Percentiles rank a stretch among this genome's conserved stretches.
These are phyloP conservation scores for Penicillium parvum DNA, from an alignment of 495 filamentous ascomycete genomes.

Conservation along the genomic window DNA sequence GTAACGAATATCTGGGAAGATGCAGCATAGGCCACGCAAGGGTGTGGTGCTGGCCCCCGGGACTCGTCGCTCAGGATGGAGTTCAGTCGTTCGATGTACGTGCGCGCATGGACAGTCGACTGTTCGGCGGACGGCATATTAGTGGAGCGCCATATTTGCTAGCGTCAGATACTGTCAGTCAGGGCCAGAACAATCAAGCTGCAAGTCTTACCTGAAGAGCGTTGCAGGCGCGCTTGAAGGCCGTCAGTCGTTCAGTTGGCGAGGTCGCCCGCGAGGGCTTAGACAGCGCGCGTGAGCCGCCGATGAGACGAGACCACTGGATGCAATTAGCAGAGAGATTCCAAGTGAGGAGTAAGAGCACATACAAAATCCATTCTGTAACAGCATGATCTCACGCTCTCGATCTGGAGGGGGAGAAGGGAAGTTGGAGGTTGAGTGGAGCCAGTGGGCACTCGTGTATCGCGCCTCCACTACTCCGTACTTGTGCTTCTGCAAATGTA, in stretches of 20 bases:
- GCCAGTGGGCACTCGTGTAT: no score
- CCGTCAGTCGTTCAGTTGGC: slow-evolving; percentile 78
- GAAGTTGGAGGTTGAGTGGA: slow-evolving; percentile 23
- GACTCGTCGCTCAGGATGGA: slow-evolving; percentile 83
- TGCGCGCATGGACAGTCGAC: slow-evolving; percentile 46
- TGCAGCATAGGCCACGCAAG: slow-evolving; percentile 79
- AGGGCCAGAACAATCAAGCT: neutral
- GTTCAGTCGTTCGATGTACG: slow-evolving; percentile 63
- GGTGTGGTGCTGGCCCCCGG: slow-evolving; percentile 78
- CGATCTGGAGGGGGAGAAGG: slow-evolving; percentile 16
- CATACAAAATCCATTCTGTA: neutral
- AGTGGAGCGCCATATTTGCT: slow-evolving; percentile 78
- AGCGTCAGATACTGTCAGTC: slow-evolving; percentile 11
- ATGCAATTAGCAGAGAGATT: slow-evolving; percentile 14
- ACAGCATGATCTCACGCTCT: slow-evolving; percentile 37
- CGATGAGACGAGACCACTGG: slow-evolving; percentile 87
- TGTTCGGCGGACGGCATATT: slow-evolving; percentile 49
- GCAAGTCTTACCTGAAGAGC: slow-evolving; percentile 64
- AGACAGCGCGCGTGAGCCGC: slow-evolving; percentile 65
- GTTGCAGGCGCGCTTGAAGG: slow-evolving; percentile 85
- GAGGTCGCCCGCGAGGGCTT: slow-evolving; percentile 63
- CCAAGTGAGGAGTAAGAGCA: no score
- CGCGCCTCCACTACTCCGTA: no score
- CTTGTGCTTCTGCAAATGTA: no score
- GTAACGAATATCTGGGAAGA: slow-evolving; percentile 82